These are phyloP conservation scores for Rhodotorula sp. DNA, from an alignment of 1,284 basidiomycete genomes.

Conservation along the genomic window DNA sequence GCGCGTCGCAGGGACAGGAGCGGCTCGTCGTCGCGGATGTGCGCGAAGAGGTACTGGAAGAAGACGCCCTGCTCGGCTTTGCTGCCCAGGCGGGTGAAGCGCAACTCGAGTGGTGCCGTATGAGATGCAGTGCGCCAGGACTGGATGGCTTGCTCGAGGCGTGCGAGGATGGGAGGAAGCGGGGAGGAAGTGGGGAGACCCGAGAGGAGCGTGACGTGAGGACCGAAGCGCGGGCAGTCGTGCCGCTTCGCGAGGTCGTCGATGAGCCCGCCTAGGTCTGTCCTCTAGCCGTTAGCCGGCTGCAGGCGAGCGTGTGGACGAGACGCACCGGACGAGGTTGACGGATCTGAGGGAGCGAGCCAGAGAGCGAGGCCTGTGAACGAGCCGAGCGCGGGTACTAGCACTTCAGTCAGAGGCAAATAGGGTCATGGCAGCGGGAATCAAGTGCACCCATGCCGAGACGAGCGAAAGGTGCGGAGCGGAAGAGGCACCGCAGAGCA, in stretches of 20 bases:
- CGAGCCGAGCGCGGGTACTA: not conserved
- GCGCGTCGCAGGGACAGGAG: slow-evolving; percentile 3
- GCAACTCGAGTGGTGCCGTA: not conserved
- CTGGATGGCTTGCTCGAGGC: not conserved
- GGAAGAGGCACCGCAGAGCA: not conserved
- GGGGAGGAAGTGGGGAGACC: slow-evolving; percentile 8
- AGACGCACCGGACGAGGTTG: not conserved
- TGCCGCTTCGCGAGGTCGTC: not conserved
- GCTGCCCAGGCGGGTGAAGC: slow-evolving; percentile 1
- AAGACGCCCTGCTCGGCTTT: not conserved
- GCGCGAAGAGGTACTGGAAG: slow-evolving; percentile 35
- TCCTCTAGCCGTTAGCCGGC: not conserved
- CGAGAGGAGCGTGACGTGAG: slow-evolving; percentile 32
- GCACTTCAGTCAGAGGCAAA: not conserved
- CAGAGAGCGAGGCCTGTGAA: slow-evolving; percentile 32
- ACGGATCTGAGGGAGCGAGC: slow-evolving; percentile 1
- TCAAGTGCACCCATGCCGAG: not conserved
- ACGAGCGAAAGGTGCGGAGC: not conserved
- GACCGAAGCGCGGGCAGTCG: slow-evolving; percentile 10
- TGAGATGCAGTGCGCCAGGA: not conserved
- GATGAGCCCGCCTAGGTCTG: slow-evolving; percentile 15
- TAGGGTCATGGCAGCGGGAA: not conserved
- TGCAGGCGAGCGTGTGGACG: too few relatives aligned
- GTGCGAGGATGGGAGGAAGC: not conserved
- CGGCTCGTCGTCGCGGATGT: not conserved